phyloP scores from a whole-genome alignment of 1,284 basidiomycete genomes.

The Moniliophthora roreri region DNA sequence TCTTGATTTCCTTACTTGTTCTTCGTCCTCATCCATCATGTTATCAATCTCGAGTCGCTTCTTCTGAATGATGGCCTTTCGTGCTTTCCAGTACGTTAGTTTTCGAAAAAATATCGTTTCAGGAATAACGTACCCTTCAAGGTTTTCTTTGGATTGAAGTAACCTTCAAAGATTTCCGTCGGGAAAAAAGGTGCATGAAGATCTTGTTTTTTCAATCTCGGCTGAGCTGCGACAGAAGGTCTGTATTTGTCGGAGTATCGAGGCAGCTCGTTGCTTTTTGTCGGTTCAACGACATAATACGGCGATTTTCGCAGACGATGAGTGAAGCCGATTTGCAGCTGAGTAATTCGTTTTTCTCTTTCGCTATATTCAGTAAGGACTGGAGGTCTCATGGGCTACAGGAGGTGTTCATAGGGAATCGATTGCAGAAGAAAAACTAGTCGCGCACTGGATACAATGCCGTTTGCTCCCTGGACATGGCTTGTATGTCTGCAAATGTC shows the following conservation, averaged over 20 bases:
- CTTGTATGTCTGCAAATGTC: slow-evolving; percentile 74
- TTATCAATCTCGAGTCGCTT: slow-evolving; percentile 63
- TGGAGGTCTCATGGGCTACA: slow-evolving; percentile 60
- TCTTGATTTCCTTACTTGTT: slow-evolving; percentile 40
- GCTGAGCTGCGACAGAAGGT: slow-evolving; percentile 55
- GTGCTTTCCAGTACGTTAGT: slow-evolving; percentile 21
- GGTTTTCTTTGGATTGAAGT: slow-evolving; percentile 74
- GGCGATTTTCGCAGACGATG: slow-evolving; percentile 61
- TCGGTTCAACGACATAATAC: slow-evolving; percentile 72
- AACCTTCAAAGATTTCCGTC: slow-evolving; percentile 68
- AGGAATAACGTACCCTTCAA: slow-evolving; percentile 39
- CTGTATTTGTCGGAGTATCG: slow-evolving; percentile 82
- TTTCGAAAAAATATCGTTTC: neutral
- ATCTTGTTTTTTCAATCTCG: slow-evolving; percentile 65
- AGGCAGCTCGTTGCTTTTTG: slow-evolving; percentile 63
- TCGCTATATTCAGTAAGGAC: slow-evolving; percentile 61
- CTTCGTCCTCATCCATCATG: slow-evolving; percentile 62
- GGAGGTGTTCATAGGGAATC: slow-evolving; percentile 14
- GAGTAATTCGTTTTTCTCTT: slow-evolving; percentile 63
- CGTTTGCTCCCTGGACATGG: slow-evolving; percentile 70
- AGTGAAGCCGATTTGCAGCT: slow-evolving; percentile 67
- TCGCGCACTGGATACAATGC: slow-evolving; percentile 76
- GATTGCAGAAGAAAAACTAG: neutral
- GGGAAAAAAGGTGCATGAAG: slow-evolving; percentile 78
- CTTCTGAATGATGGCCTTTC: slow-evolving; percentile 34